A percentile compares a stretch with the other conserved stretches of the same genome.
Conservation (phyloP, 768 basidiomycete genomes). For the Rhizopogon vesiculosus region DNA sequence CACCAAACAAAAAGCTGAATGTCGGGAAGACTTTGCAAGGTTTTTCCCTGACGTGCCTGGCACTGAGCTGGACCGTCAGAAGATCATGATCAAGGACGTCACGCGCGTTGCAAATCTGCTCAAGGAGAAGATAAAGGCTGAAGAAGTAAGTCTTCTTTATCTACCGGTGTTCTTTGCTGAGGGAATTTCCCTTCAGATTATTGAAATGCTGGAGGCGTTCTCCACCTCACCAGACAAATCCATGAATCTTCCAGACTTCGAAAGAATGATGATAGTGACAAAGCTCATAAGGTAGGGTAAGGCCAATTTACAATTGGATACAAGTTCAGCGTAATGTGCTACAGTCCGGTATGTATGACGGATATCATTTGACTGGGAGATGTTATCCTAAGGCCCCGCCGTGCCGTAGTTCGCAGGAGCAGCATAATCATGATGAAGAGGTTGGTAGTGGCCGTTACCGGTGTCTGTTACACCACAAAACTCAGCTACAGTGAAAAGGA, state of each 20-base stretch:
- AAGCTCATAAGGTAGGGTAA: conserved; percentile 31
- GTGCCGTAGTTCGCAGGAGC: conserved; percentile 32
- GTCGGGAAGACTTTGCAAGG: conserved; percentile 58
- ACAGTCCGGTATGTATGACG: not conserved
- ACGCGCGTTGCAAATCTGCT: conserved; percentile 54
- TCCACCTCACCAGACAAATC: conserved; percentile 67
- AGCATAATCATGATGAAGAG: conserved; percentile 17
- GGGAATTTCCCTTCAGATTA: conserved; percentile 41
- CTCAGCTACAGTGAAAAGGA: not conserved
- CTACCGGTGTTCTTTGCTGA: not conserved
- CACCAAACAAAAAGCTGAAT: conserved; percentile 46
- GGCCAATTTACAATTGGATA: conserved; percentile 1
- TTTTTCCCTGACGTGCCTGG: conserved; percentile 62
- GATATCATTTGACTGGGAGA: not conserved
- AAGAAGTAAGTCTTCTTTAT: conserved; percentile 50
- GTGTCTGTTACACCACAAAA: conserved; percentile 19
- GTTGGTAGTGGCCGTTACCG: conserved; percentile 34
- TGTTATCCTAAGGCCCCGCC: conserved; percentile 13
- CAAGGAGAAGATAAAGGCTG: conserved; percentile 66
- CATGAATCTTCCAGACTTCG: conserved; percentile 65
- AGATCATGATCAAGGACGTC: conserved; percentile 65
- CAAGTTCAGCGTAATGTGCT: not conserved
- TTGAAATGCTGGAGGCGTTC: conserved; percentile 78
- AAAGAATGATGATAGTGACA: conserved; percentile 66
- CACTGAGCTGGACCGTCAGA: conserved; percentile 44